phyloP scores from a whole-genome alignment of 768 basidiomycete species.

The Porpolomopsis calyptriformis region DNA sequence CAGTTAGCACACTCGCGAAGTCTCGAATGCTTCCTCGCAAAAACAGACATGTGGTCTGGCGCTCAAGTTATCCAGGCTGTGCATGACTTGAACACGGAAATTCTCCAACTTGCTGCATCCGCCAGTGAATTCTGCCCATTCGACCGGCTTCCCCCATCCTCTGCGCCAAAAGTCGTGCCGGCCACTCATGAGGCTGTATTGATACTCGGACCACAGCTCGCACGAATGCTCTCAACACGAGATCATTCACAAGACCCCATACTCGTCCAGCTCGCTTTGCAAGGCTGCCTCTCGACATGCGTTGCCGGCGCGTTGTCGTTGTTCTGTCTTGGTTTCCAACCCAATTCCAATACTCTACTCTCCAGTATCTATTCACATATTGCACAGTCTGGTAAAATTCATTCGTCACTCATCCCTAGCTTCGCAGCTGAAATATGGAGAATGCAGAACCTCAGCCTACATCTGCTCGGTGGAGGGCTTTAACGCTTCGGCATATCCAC shows the following conservation, averaged over 20 bases:
- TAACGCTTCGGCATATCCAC: slow-evolving; percentile 62
- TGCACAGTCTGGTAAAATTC: slow-evolving; percentile 36
- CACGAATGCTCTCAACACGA: slow-evolving; percentile 46
- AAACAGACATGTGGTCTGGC: slow-evolving; percentile 66
- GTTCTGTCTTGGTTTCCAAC: slow-evolving; percentile 67
- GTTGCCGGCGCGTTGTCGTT: slow-evolving; percentile 55
- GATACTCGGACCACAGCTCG: slow-evolving; percentile 53
- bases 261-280: slow-evolving; percentile 65
- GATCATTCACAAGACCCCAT: slow-evolving; percentile 70
- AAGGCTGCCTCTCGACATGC: slow-evolving; percentile 59
- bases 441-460: slow-evolving; percentile 62
- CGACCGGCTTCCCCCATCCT: slow-evolving; percentile 25
- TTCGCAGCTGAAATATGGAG: slow-evolving; percentile 6
- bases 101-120: slow-evolving; percentile 68
- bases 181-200: slow-evolving; percentile 50
- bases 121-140: slow-evolving; percentile 61
- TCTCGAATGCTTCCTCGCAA: slow-evolving; percentile 59
- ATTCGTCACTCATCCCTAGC: neutral
- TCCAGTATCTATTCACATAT: slow-evolving; percentile 52
- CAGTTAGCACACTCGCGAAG: slow-evolving; percentile 47
- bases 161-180: slow-evolving; percentile 34
- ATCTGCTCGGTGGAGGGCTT: slow-evolving; percentile 65
- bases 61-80: slow-evolving; percentile 71
- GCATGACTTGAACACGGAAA: slow-evolving; percentile 71
- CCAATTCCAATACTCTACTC: slow-evolving; percentile 57